Percentiles rank a stretch among this genome's conserved stretches.
These are phyloP conservation scores for Chrysophaeum taylorii DNA, from an alignment of 352 stramenopile genomes.

Conservation along the genomic window DNA sequence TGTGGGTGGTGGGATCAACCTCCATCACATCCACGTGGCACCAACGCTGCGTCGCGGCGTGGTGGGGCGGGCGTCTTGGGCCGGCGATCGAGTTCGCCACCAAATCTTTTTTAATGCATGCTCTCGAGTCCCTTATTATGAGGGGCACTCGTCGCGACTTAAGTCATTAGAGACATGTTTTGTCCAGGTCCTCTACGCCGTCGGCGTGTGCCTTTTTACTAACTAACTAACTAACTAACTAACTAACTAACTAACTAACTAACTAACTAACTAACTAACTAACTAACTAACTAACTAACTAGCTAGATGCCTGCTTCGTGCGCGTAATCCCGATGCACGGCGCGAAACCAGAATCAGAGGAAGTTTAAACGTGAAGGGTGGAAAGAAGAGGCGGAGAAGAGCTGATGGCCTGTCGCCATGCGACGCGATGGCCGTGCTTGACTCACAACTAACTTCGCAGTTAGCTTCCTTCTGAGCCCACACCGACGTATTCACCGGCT, in stretches of 20 bases:
- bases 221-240: conserved; percentile 2
- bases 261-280: conserved; percentile 2
- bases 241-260: conserved; percentile 9
- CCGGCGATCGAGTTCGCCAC: conserved; percentile 77
- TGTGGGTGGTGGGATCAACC: conserved; percentile 72
- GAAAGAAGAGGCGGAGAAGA: conserved; percentile 52
- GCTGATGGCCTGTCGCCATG: conserved; percentile 53
- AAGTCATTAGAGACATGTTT: conserved; percentile 14
- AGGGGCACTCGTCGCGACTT: conserved; percentile 14
- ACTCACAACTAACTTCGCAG: conserved; percentile 20
- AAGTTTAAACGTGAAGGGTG: conserved; percentile 72
- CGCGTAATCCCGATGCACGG: conserved; percentile 38
- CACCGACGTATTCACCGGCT: no score
- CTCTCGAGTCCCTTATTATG: conserved; percentile 16
- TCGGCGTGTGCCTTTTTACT: conserved; percentile 15
- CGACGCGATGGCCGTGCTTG: conserved; percentile 71
- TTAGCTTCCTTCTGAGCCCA: no score
- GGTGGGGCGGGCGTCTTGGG: conserved; percentile 81
- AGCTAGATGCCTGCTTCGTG: neutral
- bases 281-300: neutral
- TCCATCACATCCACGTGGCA: conserved; percentile 67
- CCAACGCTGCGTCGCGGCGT: conserved; percentile 72
- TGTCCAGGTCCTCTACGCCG: neutral
- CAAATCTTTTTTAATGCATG: conserved; percentile 36
- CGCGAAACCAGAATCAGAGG: conserved; percentile 74